phyloP scores from a whole-genome alignment of 1,139 yeast species.

The Pichia sp. region DNA sequence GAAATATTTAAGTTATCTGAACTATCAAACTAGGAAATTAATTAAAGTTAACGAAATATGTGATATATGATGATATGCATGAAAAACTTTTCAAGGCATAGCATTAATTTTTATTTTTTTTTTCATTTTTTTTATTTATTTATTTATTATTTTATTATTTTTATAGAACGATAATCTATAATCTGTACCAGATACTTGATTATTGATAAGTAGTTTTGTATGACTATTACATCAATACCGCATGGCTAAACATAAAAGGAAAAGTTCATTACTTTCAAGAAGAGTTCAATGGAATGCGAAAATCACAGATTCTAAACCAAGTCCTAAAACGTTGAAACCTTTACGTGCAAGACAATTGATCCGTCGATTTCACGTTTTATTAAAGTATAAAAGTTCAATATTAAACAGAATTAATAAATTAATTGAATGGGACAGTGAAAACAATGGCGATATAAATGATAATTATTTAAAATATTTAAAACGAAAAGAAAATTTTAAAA shows the following conservation, averaged over 20 bases:
- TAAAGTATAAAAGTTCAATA: conserved; percentile 43
- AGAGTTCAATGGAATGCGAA: conserved; percentile 18
- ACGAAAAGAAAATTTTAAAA: background rate
- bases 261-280: conserved; percentile 5
- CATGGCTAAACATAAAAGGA: conserved; percentile 3
- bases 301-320: background rate
- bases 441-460: conserved; percentile 25
- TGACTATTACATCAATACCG: too few relatives aligned
- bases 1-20: background rate
- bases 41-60: background rate
- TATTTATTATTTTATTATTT: background rate
- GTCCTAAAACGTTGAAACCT: conserved; percentile 48
- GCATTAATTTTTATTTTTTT: background rate
- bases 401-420: conserved; percentile 25
- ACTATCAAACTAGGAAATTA: too few relatives aligned
- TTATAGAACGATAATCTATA: too few relatives aligned
- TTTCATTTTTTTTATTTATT: background rate
- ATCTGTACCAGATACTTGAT: too few relatives aligned
- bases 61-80: too few relatives aligned
- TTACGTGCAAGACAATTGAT: conserved; percentile 60
- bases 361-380: conserved; percentile 59
- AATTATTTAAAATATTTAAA: conserved; percentile 24
- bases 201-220: too few relatives aligned
- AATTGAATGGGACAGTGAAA: conserved; percentile 15
- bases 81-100: conserved; percentile 7